These are phyloP conservation scores for Cardamine chenopodiifolia DNA, from an alignment of 345 rosid species.

Conservation along the genomic window DNA sequence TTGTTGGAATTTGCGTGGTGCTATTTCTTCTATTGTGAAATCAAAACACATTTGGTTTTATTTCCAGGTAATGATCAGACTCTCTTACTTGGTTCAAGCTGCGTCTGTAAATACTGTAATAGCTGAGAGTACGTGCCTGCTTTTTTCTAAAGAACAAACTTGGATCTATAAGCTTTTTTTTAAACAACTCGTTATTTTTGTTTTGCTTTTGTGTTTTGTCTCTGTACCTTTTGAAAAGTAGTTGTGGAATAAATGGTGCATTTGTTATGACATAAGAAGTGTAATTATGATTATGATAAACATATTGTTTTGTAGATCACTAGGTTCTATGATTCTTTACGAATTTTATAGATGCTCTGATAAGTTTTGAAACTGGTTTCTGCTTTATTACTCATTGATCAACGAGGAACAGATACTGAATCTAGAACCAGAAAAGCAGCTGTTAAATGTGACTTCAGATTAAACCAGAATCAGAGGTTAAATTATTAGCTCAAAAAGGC, in stretches of 20 bases:
- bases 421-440: background rate
- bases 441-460: background rate
- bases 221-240: conserved; percentile 22
- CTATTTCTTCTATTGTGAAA: conserved; percentile 57
- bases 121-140: conserved; percentile 20
- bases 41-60: background rate
- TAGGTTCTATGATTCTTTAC: background rate
- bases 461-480: background rate
- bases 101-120: conserved; percentile 24
- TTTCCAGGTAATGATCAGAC: conserved; percentile 25
- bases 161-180: conserved; percentile 7
- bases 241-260: conserved; percentile 31
- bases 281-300: background rate
- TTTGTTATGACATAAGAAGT: background rate
- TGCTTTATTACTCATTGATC: background rate
- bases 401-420: background rate
- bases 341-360: conserved; percentile 9
- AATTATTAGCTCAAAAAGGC: background rate
- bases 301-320: background rate
- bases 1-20: conserved; percentile 60
- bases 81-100: conserved; percentile 2
- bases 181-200: background rate
- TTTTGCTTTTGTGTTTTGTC: background rate
- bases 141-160: no score
- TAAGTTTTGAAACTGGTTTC: conserved; percentile 5